Evolutionary conservation across 371 early-diverging fungal species (phyloP).

Genomic region (Haplosporangium sp.): DNA sequence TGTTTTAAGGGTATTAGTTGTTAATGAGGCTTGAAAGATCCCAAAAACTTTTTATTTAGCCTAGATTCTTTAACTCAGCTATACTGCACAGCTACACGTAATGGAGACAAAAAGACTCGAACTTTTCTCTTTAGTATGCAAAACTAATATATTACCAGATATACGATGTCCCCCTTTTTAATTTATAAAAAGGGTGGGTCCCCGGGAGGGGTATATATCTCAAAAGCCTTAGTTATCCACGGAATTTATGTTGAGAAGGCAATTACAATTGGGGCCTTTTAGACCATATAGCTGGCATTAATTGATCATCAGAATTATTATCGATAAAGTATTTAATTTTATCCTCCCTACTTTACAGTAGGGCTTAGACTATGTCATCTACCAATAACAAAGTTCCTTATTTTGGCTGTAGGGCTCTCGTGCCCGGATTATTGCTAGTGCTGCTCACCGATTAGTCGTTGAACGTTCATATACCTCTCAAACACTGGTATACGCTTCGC

Average conservation of each 20-base stretch:
- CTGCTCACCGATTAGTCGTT: too few relatives aligned
- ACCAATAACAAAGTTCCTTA: neutral
- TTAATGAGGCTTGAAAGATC: too few relatives aligned
- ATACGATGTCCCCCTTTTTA: constrained; percentile 23
- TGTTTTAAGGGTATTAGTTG: too few relatives aligned
- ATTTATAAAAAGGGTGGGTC: constrained; percentile 3
- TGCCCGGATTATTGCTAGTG: neutral
- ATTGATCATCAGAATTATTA: neutral
- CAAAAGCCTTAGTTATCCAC: neutral
- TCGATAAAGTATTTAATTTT: constrained; percentile 1
- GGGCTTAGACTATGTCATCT: constrained; percentile 1
- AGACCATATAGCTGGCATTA: too few relatives aligned
- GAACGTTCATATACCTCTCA: neutral
- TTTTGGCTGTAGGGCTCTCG: neutral
- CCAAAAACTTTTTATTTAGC: too few relatives aligned
- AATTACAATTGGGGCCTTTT: too few relatives aligned
- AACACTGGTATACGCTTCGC: neutral
- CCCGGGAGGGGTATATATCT: neutral
- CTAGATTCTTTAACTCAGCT: too few relatives aligned
- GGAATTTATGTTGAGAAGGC: too few relatives aligned
- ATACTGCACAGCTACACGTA: neutral
- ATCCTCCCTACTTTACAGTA: neutral
- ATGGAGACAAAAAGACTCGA: constrained; percentile 38
- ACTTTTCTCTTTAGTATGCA: constrained; percentile 38
- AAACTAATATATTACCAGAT: constrained; percentile 33